Evolutionary conservation across 2,329 filamentous ascomycete species (phyloP).

Genomic region (Zymoseptoria brevis): DNA sequence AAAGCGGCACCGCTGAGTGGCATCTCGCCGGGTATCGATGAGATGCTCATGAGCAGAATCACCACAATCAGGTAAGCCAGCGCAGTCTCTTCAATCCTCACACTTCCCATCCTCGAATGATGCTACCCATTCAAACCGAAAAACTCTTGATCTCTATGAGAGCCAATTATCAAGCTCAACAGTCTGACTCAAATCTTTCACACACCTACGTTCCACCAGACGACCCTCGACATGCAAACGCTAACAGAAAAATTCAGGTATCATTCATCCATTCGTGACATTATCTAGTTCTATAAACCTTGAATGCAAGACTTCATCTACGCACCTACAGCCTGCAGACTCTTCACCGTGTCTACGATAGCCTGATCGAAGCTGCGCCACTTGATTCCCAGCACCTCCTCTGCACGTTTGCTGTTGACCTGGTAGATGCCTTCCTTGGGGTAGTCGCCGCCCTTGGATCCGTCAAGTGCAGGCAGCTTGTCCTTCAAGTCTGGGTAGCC

Average conservation of each 20-base stretch:
- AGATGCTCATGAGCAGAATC: too few species aligned
- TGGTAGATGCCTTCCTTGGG: conserved; percentile 44
- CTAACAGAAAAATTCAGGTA: background rate
- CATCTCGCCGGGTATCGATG: too few species aligned
- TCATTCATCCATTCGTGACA: background rate
- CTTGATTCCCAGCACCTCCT: conserved; percentile 50
- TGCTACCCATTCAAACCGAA: conserved; percentile 32
- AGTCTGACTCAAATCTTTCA: conserved; percentile 36
- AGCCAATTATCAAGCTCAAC: conserved; percentile 46
- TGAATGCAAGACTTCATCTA: conserved; percentile 18
- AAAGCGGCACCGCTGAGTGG: too few species aligned
- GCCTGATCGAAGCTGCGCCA: conserved; percentile 52
- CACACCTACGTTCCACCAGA: background rate
- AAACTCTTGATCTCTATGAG: conserved; percentile 32
- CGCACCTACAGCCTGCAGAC: conserved; percentile 48
- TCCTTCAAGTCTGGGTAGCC: conserved; percentile 47
- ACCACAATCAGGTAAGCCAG: conserved; percentile 2
- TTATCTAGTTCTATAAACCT: background rate
- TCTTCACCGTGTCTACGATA: conserved; percentile 56
- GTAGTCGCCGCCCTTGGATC: conserved; percentile 37
- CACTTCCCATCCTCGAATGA: conserved; percentile 13
- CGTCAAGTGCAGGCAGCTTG: conserved; percentile 29
- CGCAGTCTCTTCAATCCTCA: background rate
- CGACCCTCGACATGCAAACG: background rate
- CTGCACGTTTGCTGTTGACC: conserved; percentile 49